These are phyloP conservation scores for Coriaria nepalensis DNA, from an alignment of 306 rosid species.

Conservation along the genomic window DNA sequence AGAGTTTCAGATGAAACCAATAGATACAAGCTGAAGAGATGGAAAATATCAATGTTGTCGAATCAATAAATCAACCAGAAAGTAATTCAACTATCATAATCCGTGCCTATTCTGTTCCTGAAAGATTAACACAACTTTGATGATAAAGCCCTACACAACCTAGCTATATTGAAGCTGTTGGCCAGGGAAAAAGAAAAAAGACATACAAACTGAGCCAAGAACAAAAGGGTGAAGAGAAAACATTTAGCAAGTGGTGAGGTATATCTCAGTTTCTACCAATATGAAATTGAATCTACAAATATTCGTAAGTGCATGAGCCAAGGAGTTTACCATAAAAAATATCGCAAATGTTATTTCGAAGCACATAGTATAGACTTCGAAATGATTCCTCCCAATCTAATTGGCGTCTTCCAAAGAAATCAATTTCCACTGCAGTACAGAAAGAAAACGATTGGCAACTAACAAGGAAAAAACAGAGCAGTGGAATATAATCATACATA, in stretches of 20 bases:
- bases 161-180: too few relatives aligned
- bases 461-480: constrained; percentile 6
- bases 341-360: constrained; percentile 60
- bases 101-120: too few relatives aligned
- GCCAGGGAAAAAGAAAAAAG: too few relatives aligned
- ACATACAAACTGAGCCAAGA: too few relatives aligned
- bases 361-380: constrained; percentile 76
- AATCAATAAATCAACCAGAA: too few relatives aligned
- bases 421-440: constrained; percentile 48
- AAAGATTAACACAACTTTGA: too few relatives aligned
- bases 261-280: background rate
- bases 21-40: background rate
- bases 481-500: too few relatives aligned
- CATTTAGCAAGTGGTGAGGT: background rate
- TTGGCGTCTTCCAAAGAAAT: constrained; percentile 63
- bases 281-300: background rate
- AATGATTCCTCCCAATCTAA: constrained; percentile 80
- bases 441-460: constrained; percentile 4
- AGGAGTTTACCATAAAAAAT: constrained; percentile 71
- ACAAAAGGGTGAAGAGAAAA: background rate
- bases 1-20: constrained; percentile 8
- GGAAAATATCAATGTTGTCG: too few relatives aligned
- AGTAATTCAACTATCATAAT: too few relatives aligned
- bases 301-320: background rate
- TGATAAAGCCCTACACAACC: too few relatives aligned